Conservation (phyloP, 345 rosid species). For the Atalantia buxifolia region DNA sequence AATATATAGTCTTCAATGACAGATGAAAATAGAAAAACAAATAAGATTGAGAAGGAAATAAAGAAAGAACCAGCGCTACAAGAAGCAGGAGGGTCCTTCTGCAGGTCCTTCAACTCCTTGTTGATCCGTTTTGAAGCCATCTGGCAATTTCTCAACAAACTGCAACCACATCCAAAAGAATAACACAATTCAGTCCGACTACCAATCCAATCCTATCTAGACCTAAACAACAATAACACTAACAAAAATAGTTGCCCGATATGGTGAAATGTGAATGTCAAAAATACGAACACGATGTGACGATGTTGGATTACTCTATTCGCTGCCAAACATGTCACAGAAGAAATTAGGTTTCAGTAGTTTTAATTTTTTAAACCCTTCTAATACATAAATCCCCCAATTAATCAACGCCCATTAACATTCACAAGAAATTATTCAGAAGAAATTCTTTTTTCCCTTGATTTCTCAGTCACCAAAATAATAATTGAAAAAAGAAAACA, state of each 20-base stretch:
- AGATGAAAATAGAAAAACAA: not conserved
- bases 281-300: not conserved
- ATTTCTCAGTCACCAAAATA: not conserved
- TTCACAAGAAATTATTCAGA: not conserved
- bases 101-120: constrained; percentile 72
- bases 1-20: not conserved
- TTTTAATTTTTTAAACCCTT: not conserved
- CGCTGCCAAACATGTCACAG: not conserved
- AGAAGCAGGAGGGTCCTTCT: constrained; percentile 73
- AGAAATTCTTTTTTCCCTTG: not conserved
- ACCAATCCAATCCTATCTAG: not conserved
- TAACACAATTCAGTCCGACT: not conserved
- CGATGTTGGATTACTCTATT: not conserved
- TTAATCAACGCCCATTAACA: not conserved
- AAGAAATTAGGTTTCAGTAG: not conserved
- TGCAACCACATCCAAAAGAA: constrained; percentile 11
- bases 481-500: not conserved
- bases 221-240: not conserved
- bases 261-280: not conserved
- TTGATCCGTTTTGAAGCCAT: constrained; percentile 68
- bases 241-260: not conserved
- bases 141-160: constrained; percentile 19
- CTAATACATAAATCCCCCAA: not conserved
- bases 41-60: not conserved
- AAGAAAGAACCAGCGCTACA: constrained; percentile 63